A percentile compares a stretch with the other conserved stretches of the same genome.
Conservation (phyloP, 2,329 filamentous ascomycete species). For the Aspergillus fijiensis region DNA sequence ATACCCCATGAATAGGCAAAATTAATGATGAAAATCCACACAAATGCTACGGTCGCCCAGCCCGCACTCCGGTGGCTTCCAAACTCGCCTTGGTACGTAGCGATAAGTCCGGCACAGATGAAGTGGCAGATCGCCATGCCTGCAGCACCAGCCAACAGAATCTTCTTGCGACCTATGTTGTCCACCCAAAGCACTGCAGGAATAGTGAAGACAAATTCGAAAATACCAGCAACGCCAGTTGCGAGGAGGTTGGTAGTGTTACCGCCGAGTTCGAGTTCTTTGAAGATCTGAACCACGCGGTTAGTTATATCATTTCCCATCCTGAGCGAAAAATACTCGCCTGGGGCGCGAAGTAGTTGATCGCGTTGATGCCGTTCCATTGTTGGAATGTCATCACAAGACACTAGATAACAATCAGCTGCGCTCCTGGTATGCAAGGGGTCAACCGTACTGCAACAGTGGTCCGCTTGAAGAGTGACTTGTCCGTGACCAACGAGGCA, state of each 20-base stretch:
- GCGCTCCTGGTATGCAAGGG: neutral
- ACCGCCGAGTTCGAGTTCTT: conserved; percentile 33
- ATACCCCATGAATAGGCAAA: conserved; percentile 70
- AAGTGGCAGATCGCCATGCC: conserved; percentile 71
- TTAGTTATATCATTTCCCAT: no score
- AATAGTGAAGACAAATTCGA: conserved; percentile 43
- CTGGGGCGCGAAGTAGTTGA: conserved; percentile 42
- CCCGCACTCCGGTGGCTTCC: conserved; percentile 59
- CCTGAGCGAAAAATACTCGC: neutral
- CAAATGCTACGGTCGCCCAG: conserved; percentile 62
- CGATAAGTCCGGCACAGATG: conserved; percentile 69
- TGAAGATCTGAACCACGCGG: conserved; percentile 25
- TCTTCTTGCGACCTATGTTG: conserved; percentile 40
- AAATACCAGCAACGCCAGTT: conserved; percentile 42
- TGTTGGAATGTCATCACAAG: conserved; percentile 45
- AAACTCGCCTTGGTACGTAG: conserved; percentile 62
- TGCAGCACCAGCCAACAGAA: conserved; percentile 55
- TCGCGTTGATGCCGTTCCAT: conserved; percentile 46
- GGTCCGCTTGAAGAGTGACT: conserved; percentile 38
- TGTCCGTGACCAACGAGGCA: conserved; percentile 33
- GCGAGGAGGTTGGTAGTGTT: conserved; percentile 42
- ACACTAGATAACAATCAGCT: conserved; percentile 60
- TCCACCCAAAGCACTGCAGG: conserved; percentile 44
- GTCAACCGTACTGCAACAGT: conserved; percentile 41
- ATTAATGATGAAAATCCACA: conserved; percentile 71